Conservation (phyloP, 495 filamentous ascomycete species). For the Aspergillus nanangensis region DNA sequence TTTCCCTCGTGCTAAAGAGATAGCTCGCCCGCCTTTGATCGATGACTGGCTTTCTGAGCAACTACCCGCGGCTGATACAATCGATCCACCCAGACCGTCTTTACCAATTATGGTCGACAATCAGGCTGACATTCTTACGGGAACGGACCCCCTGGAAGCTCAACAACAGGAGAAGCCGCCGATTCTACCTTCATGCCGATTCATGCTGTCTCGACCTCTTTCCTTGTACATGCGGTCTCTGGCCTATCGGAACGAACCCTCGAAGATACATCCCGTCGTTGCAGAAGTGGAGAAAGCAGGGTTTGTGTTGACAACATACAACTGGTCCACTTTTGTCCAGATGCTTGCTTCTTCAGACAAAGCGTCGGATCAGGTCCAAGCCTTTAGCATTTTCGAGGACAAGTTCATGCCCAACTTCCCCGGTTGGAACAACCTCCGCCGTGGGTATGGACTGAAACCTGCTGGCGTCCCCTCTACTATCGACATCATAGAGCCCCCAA, state of each 20-base stretch:
- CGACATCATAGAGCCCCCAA: conserved; percentile 17
- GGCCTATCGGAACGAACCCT: conserved; percentile 35
- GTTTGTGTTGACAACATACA: conserved; percentile 57
- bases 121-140: background rate
- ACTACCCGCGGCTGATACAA: background rate
- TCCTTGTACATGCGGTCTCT: conserved; percentile 58
- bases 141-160: background rate
- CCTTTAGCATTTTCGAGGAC: conserved; percentile 66
- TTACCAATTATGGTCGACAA: background rate
- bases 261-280: conserved; percentile 46
- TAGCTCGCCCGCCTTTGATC: conserved; percentile 25
- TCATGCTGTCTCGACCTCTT: conserved; percentile 53
- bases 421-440: conserved; percentile 56
- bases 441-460: conserved; percentile 26
- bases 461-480: conserved; percentile 22
- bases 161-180: conserved; percentile 3
- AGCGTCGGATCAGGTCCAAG: conserved; percentile 32
- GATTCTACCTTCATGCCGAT: conserved; percentile 52
- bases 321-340: conserved; percentile 49
- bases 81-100: conserved; percentile 9
- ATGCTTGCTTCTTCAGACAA: conserved; percentile 40
- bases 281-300: conserved; percentile 51
- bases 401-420: conserved; percentile 71
- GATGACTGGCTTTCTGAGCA: conserved; percentile 15
- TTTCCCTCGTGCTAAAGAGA: conserved; percentile 43